These are phyloP conservation scores for Clitopilus passeckerianus DNA, from an alignment of 768 basidiomycete genomes.

Conservation along the genomic window DNA sequence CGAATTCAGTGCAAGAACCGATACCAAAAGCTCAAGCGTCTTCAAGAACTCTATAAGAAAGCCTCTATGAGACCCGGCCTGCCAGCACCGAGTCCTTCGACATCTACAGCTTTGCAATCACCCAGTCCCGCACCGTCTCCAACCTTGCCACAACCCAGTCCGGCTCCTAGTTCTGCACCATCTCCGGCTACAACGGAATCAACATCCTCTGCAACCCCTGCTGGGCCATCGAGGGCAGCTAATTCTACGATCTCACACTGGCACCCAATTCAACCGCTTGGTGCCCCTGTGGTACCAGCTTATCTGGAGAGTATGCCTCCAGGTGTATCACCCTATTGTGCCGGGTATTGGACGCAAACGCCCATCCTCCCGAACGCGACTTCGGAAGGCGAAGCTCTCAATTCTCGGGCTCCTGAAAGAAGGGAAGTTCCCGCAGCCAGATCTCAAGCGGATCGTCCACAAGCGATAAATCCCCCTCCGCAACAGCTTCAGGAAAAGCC, in stretches of 20 bases:
- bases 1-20: slow-evolving; percentile 46
- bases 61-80: not conserved
- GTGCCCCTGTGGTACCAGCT: no score
- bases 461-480: no score
- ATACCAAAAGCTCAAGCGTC: slow-evolving; percentile 32
- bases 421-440: not conserved
- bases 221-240: no score
- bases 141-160: not conserved
- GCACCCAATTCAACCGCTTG: no score
- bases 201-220: not conserved
- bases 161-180: not conserved
- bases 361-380: no score
- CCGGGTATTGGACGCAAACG: no score
- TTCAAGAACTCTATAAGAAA: slow-evolving; percentile 5
- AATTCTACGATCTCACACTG: no score
- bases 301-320: no score
- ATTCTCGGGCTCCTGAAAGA: not conserved
- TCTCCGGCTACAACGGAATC: not conserved
- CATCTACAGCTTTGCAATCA: not conserved
- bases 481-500: no score
- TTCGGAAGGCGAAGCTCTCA: not conserved
- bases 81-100: not conserved
- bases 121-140: not conserved
- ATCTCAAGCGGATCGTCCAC: not conserved
- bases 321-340: no score